These are phyloP conservation scores for Cucurbitaria berberidis DNA, from an alignment of 2,329 filamentous ascomycete species.

Conservation along the genomic window DNA sequence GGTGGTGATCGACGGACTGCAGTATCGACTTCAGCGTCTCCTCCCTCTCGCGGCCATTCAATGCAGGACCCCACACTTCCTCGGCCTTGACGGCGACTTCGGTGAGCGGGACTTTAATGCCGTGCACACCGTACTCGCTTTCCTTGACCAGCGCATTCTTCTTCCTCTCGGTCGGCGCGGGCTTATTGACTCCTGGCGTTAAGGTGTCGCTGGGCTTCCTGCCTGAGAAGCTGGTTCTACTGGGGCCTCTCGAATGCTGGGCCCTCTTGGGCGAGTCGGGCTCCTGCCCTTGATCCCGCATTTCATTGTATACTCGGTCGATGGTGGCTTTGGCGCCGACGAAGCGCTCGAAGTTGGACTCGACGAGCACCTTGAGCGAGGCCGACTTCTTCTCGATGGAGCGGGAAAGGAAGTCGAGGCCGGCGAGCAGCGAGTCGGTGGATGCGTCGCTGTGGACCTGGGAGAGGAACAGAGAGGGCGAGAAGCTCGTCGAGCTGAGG, in stretches of 20 bases:
- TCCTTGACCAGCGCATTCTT: conserved; percentile 94
- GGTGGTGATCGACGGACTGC: conserved; percentile 76
- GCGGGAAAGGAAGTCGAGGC: conserved; percentile 82
- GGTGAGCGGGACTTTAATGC: conserved; percentile 82
- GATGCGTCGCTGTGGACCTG: conserved; percentile 88
- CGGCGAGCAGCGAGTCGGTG: conserved; percentile 78
- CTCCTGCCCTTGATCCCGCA: conserved; percentile 74
- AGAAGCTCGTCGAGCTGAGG: conserved; percentile 94
- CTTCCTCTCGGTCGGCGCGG: conserved; percentile 62
- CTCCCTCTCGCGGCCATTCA: conserved; percentile 90
- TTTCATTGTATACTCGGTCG: conserved; percentile 98
- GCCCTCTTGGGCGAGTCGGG: conserved; percentile 39
- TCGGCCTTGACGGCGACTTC: conserved; percentile 94
- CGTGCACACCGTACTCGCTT: conserved; percentile 59
- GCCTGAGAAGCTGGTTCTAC: conserved; percentile 62
- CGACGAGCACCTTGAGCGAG: conserved; percentile 92
- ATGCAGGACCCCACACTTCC: conserved; percentile 94
- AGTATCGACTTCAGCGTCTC: conserved; percentile 81
- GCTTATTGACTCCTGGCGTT: conserved; percentile 35
- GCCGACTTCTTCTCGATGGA: conserved; percentile 99
- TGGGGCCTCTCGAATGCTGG: conserved; percentile 70
- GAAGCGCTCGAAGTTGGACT: conserved; percentile 98
- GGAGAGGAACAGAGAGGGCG: conserved; percentile 87
- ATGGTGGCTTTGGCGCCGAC: conserved; percentile 97
- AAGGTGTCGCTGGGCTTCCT: conserved; percentile 55